These are phyloP conservation scores for Neonectria ditissima DNA, from an alignment of 2,329 filamentous ascomycete genomes.

Conservation along the genomic window DNA sequence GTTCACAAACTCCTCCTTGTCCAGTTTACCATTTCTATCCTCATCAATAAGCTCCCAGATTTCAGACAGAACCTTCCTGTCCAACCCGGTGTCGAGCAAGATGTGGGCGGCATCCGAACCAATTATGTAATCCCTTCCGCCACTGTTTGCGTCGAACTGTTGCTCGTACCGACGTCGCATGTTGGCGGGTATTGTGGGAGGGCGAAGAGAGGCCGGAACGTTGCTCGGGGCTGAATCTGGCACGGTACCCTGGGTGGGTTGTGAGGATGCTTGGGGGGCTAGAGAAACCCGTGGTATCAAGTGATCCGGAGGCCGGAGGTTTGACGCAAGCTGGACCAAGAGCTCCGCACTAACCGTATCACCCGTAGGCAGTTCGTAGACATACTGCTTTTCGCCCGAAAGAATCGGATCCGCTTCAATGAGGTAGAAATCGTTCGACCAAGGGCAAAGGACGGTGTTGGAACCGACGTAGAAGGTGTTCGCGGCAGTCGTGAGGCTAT, in stretches of 20 bases:
- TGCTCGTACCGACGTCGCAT: constrained; percentile 17
- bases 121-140: constrained; percentile 1
- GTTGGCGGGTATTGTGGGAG: constrained; percentile 4
- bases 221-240: background rate
- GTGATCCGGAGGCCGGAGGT: constrained; percentile 4
- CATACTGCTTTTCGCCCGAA: background rate
- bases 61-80: constrained; percentile 12
- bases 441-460: constrained; percentile 20
- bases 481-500: background rate
- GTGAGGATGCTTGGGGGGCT: background rate
- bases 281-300: constrained; percentile 6
- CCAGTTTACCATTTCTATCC: constrained; percentile 22
- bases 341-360: constrained; percentile 4
- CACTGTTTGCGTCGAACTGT: constrained; percentile 11
- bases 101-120: constrained; percentile 12
- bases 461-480: background rate
- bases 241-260: background rate
- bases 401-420: constrained; percentile 6
- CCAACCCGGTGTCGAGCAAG: constrained; percentile 17
- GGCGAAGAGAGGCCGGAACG: constrained; percentile 5
- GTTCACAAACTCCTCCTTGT: constrained; percentile 22
- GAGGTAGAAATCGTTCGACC: constrained; percentile 22
- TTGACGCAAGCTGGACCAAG: constrained; percentile 4
- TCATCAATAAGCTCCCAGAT: constrained; percentile 24
- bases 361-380: constrained; percentile 4